Conservation (phyloP, 2,329 filamentous ascomycete genomes). For the Colletotrichum sp. region DNA sequence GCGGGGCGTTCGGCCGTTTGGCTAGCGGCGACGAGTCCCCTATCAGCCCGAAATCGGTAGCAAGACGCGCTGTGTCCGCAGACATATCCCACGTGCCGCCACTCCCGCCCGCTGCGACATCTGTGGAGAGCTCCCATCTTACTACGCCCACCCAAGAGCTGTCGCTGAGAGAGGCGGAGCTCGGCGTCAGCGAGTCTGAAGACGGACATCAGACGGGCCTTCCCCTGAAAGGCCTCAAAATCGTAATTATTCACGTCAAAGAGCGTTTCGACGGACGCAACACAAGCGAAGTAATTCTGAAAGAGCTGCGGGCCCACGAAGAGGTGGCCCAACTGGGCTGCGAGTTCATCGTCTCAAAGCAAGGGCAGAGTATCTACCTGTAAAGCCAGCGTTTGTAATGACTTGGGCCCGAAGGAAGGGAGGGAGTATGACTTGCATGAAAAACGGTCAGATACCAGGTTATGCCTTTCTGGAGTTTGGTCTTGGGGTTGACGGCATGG, state of each 20-base stretch:
- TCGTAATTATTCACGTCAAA: constrained; percentile 95
- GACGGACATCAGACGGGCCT: constrained; percentile 4
- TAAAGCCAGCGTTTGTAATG: constrained; percentile 30
- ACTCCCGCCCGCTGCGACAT: constrained; percentile 38
- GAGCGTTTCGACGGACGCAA: constrained; percentile 79
- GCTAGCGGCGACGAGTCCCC: constrained; percentile 44
- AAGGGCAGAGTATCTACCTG: constrained; percentile 65
- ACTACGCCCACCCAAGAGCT: constrained; percentile 54
- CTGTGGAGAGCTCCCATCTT: constrained; percentile 42
- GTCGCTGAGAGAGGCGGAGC: constrained; percentile 42
- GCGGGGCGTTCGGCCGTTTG: constrained; percentile 15
- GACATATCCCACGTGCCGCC: constrained; percentile 49
- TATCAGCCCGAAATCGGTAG: constrained; percentile 56
- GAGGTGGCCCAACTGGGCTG: constrained; percentile 72
- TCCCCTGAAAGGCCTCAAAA: constrained; percentile 73
- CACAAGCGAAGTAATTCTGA: constrained; percentile 69
- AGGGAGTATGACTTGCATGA: neutral
- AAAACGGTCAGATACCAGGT: neutral
- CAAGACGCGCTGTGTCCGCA: constrained; percentile 3
- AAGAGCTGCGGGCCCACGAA: constrained; percentile 72
- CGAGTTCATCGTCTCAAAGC: constrained; percentile 74
- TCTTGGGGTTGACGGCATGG: neutral
- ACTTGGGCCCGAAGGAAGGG: neutral
- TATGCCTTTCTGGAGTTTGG: neutral
- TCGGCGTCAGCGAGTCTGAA: constrained; percentile 11